phyloP scores from a whole-genome alignment of 2,329 filamentous ascomycete species.

The Cytospora leucostoma region DNA sequence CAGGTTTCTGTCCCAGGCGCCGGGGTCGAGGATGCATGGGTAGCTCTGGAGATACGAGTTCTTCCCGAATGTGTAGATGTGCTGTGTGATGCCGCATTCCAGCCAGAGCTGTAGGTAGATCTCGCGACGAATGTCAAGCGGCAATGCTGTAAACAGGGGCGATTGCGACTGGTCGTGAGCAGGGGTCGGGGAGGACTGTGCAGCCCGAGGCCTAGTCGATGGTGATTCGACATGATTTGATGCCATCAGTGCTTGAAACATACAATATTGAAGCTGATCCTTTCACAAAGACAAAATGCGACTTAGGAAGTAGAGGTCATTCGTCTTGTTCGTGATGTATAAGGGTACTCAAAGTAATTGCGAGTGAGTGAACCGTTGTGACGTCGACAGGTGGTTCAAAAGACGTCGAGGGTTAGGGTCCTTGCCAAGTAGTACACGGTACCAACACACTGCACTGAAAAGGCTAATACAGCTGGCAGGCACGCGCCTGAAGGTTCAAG shows the following conservation, averaged over 20 bases:
- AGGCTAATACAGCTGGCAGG: no score
- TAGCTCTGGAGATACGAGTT: constrained; percentile 4
- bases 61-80: neutral
- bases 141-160: constrained; percentile 25
- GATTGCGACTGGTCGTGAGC: constrained; percentile 17
- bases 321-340: no score
- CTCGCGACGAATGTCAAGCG: constrained; percentile 22
- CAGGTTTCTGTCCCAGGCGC: neutral
- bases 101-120: constrained; percentile 27
- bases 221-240: neutral
- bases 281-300: no score
- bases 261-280: no score
- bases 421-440: no score
- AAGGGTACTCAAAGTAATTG: no score
- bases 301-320: no score
- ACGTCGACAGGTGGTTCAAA: neutral
- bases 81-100: constrained; percentile 16
- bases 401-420: neutral
- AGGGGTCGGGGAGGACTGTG: neutral
- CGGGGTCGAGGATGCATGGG: constrained; percentile 10
- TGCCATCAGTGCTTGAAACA: neutral
- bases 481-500: no score
- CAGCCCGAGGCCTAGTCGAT: neutral
- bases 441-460: no score
- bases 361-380: neutral